Conservation (phyloP, 2,329 filamentous ascomycete genomes). For the Sporothrix inflata region DNA sequence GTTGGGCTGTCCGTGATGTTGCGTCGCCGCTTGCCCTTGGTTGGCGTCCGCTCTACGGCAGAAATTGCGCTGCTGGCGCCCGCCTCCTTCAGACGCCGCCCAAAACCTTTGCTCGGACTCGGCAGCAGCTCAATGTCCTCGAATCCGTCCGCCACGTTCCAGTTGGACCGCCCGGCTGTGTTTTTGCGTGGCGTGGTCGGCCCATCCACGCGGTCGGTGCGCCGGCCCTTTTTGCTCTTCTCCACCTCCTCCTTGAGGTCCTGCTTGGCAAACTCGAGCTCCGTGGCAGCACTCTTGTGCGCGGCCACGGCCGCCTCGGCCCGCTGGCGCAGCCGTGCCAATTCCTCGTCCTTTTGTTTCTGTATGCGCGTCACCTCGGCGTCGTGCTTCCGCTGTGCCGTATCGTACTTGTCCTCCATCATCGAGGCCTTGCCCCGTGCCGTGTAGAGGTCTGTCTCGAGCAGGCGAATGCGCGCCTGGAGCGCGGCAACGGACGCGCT, state of each 20-base stretch:
- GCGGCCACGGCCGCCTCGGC: constrained; percentile 68
- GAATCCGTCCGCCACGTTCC: constrained; percentile 73
- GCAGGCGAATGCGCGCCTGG: constrained; percentile 55
- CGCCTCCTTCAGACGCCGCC: constrained; percentile 44
- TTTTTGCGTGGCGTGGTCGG: constrained; percentile 60
- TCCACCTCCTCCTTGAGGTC: constrained; percentile 67
- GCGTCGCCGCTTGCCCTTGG: constrained; percentile 71
- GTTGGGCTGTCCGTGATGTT: constrained; percentile 67
- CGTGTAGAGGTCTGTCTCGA: constrained; percentile 61
- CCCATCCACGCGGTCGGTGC: constrained; percentile 38
- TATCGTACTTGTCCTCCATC: constrained; percentile 70
- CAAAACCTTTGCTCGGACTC: constrained; percentile 57
- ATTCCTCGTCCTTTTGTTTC: constrained; percentile 65
- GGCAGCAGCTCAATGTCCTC: constrained; percentile 65
- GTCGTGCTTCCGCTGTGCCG: constrained; percentile 63
- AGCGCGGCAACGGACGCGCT: constrained; percentile 45
- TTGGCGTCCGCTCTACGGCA: constrained; percentile 62
- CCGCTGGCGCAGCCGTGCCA: constrained; percentile 65
- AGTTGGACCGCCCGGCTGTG: constrained; percentile 49
- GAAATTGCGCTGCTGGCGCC: constrained; percentile 48
- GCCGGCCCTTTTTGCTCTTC: constrained; percentile 45
- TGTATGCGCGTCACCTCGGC: constrained; percentile 64
- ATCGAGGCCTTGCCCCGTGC: constrained; percentile 76
- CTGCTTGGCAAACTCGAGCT: constrained; percentile 72
- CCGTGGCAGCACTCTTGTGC: constrained; percentile 66